Evolutionary conservation across 371 early-diverging fungal genomes (phyloP), one percentile per base, ranked within the genome.

Genomic region (Polyrhizophydium stewartii): DNA sequence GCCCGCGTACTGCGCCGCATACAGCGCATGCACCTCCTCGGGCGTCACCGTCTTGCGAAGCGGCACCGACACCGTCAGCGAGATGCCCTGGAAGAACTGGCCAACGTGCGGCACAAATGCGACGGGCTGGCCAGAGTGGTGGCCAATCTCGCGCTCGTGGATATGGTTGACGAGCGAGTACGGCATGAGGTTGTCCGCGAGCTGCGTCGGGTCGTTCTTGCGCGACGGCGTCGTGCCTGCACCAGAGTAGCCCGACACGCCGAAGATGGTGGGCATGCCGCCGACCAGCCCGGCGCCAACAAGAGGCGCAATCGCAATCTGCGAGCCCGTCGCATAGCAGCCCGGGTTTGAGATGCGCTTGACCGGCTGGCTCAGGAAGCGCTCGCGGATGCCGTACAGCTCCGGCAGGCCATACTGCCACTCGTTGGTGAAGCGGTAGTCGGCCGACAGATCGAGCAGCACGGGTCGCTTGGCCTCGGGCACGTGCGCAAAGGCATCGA

Each of bases 281-380:
- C 73, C 65, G 24, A 84, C 85, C 60, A 90, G 55, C 57, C 85
- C 86, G 32, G 87, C 83, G 40, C 89, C 64, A 45, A 90, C 69
- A 46, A 87, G 73, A 10, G 98, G 96, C 10, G 86, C 87, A 52
- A 96, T 73, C 0, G 91, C 88, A 68, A 96, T 72, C 78, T 97
- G 98, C 22, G 92, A 84, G 31, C 94, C 96, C 0, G 98, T 97
- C 13, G 98, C 98, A 73, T 97, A 97, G 76, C 98, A 97, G 0
- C 98, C 98, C 6, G 98, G 98, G 76, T 97, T 97, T 57, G 93
- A 83, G 55, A 97, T 60, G 22, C 61, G 63, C 7, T n/a, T 6
- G 27, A 30, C 30, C 33, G 38, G 56, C 30, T 86, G 78, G 3
- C 75, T 76, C 12, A 58, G 59, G 38, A 93, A 64, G 55, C 82